These are phyloP conservation scores for Entelexis paramagnoliae DNA, from an alignment of 1,139 yeast species.

Conservation along the genomic window DNA sequence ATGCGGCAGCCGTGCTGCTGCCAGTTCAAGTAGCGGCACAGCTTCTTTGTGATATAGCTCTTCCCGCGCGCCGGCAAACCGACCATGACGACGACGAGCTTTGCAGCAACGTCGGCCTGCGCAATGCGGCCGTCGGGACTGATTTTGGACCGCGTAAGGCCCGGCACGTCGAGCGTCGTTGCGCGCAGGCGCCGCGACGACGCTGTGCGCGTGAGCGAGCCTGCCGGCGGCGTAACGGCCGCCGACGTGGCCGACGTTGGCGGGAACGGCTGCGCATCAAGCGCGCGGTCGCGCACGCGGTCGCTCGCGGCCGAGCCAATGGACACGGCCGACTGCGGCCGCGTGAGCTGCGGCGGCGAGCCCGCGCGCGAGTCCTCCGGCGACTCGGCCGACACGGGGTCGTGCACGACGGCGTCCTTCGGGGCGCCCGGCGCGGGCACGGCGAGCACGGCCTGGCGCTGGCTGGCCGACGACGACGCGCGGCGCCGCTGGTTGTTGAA, in stretches of 20 bases:
- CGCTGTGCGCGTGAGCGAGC: conserved; percentile 11
- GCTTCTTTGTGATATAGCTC: conserved; percentile 81
- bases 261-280: conserved; percentile 13
- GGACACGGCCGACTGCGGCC: conserved; percentile 14
- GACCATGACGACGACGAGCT: conserved; percentile 86
- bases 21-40: conserved; percentile 83
- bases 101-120: conserved; percentile 61
- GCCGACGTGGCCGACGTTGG: neutral
- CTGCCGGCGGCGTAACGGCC: conserved; percentile 21
- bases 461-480: conserved; percentile 10
- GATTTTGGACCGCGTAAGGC: conserved; percentile 72
- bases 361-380: conserved; percentile 16
- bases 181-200: conserved; percentile 37
- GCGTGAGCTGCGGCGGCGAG: conserved; percentile 6
- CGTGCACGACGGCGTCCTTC: neutral
- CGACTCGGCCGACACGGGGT: conserved; percentile 21
- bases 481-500: conserved; percentile 13
- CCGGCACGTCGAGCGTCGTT: conserved; percentile 84
- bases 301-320: conserved; percentile 13
- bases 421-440: neutral
- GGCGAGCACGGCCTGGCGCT: neutral
- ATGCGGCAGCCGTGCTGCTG: conserved; percentile 81
- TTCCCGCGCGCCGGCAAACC: conserved; percentile 92
- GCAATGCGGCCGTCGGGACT: conserved; percentile 79
- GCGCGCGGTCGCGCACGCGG: conserved; percentile 11